phyloP scores from a whole-genome alignment of 2,329 filamentous ascomycete genomes.

The Tolypocladium pustulatum region DNA sequence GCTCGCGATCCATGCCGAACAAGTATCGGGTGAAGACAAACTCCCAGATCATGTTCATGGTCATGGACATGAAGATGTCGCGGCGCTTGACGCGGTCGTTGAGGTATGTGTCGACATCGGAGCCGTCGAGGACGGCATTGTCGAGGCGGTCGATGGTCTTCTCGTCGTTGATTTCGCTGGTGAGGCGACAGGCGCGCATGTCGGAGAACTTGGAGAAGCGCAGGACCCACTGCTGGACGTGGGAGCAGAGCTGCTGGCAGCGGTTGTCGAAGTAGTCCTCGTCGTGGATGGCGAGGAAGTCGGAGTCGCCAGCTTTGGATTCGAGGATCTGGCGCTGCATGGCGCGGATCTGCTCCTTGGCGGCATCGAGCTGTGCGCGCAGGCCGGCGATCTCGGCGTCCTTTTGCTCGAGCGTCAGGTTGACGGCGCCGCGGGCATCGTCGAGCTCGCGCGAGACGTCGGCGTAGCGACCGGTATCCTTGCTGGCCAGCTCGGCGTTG shows the following conservation, averaged over 20 bases:
- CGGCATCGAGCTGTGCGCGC: slow-evolving; percentile 65
- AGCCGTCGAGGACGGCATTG: slow-evolving; percentile 87
- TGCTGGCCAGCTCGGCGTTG: slow-evolving; percentile 64
- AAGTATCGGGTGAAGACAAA: slow-evolving; percentile 96
- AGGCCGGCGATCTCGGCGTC: slow-evolving; percentile 74
- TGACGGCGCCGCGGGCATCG: slow-evolving; percentile 50
- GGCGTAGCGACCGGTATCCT: slow-evolving; percentile 62
- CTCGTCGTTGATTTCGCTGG: slow-evolving; percentile 77
- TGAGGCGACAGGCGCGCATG: slow-evolving; percentile 74
- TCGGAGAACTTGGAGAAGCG: slow-evolving; percentile 98
- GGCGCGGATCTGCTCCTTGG: slow-evolving; percentile 50
- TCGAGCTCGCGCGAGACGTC: slow-evolving; percentile 59
- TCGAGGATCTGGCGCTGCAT: slow-evolving; percentile 44
- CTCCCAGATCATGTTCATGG: slow-evolving; percentile 99
- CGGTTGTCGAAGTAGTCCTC: slow-evolving; percentile 93
- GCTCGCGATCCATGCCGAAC: slow-evolving; percentile 96
- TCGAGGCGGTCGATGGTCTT: slow-evolving; percentile 91
- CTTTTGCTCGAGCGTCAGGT: slow-evolving; percentile 63
- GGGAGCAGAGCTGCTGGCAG: slow-evolving; percentile 89
- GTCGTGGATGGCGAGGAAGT: slow-evolving; percentile 71
- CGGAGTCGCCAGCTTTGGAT: slow-evolving; percentile 49
- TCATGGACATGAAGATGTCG: slow-evolving; percentile 96
- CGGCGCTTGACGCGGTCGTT: slow-evolving; percentile 78
- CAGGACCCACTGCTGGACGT: slow-evolving; percentile 95
- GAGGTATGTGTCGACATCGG: slow-evolving; percentile 82